Base-by-base conservation (phyloP, 768 basidiomycete genomes). In the Rubroboletus satanas region DNA sequence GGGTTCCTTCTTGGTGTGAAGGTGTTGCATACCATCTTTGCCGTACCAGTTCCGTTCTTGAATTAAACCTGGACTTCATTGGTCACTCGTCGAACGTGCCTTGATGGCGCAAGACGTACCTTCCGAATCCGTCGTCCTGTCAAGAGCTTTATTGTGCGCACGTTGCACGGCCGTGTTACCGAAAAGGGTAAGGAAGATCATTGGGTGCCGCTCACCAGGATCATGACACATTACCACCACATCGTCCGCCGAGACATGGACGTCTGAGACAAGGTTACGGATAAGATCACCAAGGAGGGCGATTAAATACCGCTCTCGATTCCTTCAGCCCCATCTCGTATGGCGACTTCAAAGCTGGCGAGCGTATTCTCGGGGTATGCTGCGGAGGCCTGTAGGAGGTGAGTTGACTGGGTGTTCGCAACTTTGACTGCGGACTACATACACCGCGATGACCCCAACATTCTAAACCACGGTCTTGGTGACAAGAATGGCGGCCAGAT, bases 191-290 rank as follows among this genome's bases (percentile, higher is more conserved):
- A 57, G 33, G 53, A 56, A 63, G 49, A 59, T 66, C 65, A 45
- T 52, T 23, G 51, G 23, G 0, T 28, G 35, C 36, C n/a, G 61
- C 77, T 62, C 62, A 88, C 85, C 82, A 15, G 93, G 90, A 71
- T 98, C 96, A 72, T 99, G 96, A 75, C 96, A 98, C 90, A 98
- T 92, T 45, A 98, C 73, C 33, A 98, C 87, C 38, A 90, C 83
- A 66, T 84, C 80, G 71, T 99, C 96, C 60, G 75, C 74, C 35
- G 95, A 92, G 64, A 96, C 87, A 73, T 98, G 95, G 65, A 98
- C 93, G 83, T 97, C 95, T 96, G 82, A 63, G 70, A 74, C 74
- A 64, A 63, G 70, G 82, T 85, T 77, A 84, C 74, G 77, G 73
- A 72, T 56, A 74, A 68, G 64, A 63, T 60, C 63, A 64, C 54